Conservation (phyloP, 73 alveolate genomes). For the Symbiodinium natans region DNA sequence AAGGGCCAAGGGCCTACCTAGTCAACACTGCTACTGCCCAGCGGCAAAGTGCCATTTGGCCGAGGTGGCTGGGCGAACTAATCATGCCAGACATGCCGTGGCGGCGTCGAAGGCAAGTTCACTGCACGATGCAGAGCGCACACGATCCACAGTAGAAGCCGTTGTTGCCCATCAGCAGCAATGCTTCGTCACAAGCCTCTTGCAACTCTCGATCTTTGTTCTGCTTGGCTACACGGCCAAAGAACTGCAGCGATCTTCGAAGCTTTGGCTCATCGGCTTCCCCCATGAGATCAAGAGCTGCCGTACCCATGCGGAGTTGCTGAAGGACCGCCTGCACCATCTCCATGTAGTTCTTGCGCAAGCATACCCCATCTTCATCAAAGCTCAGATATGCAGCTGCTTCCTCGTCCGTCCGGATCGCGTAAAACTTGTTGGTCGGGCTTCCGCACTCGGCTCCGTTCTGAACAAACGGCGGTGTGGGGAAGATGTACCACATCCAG, state of each 20-base stretch:
- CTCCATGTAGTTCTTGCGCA: conserved; percentile 16
- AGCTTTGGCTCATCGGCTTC: conserved; percentile 29
- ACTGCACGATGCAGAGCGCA: background rate
- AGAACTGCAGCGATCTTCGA: conserved; percentile 1
- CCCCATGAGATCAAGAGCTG: background rate
- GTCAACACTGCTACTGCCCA: background rate
- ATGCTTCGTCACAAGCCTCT: background rate
- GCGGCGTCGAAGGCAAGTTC: background rate
- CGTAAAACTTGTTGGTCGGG: conserved; percentile 39
- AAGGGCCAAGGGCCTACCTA: too few species aligned
- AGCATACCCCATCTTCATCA: background rate
- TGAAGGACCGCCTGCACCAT: background rate
- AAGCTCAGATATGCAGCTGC: conserved; percentile 6
- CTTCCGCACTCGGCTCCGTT: conserved; percentile 56
- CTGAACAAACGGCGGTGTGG: conserved; percentile 39
- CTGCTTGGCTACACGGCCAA: background rate
- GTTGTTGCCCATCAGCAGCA: background rate
- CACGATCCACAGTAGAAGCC: background rate
- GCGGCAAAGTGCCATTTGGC: background rate
- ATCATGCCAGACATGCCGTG: background rate
- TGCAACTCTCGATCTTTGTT: background rate
- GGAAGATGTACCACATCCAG: conserved; percentile 61
- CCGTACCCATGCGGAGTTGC: conserved; percentile 8
- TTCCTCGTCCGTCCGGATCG: conserved; percentile 53
- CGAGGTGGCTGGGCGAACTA: background rate